Evolutionary conservation across 2,329 filamentous ascomycete species (phyloP).

Genomic region (Calonectria hongkongensis): DNA sequence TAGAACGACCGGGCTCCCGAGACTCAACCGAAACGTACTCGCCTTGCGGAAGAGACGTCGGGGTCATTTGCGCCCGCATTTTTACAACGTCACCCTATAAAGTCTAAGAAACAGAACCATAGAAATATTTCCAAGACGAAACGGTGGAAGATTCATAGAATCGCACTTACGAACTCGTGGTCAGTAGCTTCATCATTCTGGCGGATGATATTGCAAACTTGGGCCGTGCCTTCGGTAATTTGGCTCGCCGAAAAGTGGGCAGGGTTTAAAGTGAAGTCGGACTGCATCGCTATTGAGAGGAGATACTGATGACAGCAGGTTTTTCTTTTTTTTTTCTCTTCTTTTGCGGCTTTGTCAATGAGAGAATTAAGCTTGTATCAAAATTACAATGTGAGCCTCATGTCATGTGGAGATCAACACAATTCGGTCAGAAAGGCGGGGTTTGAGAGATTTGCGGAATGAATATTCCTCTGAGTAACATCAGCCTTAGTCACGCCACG

Average conservation of each 20-base stretch:
- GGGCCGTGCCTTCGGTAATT: conserved; percentile 12
- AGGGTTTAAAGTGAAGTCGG: conserved; percentile 18
- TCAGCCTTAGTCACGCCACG: neutral
- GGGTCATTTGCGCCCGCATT: neutral
- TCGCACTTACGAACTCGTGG: conserved; percentile 15
- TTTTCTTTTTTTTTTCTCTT: neutral
- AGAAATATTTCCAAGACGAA: neutral
- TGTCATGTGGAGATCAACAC: neutral
- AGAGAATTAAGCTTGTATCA: neutral
- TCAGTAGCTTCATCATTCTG: conserved; percentile 15
- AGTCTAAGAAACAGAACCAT: neutral
- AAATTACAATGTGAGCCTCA: neutral
- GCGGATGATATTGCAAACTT: conserved; percentile 6
- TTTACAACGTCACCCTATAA: conserved; percentile 21
- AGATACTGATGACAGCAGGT: too few species aligned
- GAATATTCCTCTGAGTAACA: neutral
- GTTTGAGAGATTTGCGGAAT: conserved; percentile 10
- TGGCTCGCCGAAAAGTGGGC: neutral
- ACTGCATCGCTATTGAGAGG: conserved; percentile 13
- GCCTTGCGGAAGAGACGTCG: neutral
- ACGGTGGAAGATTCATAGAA: neutral
- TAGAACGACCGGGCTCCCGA: conserved; percentile 4
- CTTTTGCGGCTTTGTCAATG: neutral
- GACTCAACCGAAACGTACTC: conserved; percentile 25
- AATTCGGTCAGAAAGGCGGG: neutral